These are phyloP conservation scores for Ophiorrhiza pumila DNA, from an alignment of 257 asterid species.

Conservation along the genomic window DNA sequence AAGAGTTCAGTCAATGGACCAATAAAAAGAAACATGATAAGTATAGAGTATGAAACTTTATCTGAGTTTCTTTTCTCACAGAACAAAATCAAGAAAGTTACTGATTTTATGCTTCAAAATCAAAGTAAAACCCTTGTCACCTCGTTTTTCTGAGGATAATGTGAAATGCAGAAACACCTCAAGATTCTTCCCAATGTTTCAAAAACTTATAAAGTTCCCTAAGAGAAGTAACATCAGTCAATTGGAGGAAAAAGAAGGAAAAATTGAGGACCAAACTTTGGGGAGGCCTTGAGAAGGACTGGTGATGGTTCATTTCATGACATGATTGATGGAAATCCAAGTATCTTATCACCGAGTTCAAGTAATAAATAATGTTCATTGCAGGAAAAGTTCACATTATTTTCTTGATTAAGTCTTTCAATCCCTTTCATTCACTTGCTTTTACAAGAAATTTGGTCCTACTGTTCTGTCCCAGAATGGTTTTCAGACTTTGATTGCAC, in stretches of 20 bases:
- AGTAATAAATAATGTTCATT: neutral
- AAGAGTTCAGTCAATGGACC: no score
- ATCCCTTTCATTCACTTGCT: neutral
- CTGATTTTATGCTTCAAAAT: neutral
- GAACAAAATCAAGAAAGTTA: neutral
- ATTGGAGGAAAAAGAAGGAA: neutral
- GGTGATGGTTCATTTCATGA: slow-evolving; percentile 7
- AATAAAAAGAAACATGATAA: no score
- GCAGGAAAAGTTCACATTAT: neutral
- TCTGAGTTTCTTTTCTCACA: neutral
- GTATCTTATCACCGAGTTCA: neutral
- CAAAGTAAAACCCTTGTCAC: neutral
- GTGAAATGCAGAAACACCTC: neutral
- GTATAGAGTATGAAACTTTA: no score
- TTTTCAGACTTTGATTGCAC: neutral
- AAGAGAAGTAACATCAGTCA: neutral
- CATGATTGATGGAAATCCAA: neutral
- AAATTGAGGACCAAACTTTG: neutral
- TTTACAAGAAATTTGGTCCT: neutral
- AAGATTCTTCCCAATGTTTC: neutral
- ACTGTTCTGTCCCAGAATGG: slow-evolving; percentile 1
- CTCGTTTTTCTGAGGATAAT: neutral
- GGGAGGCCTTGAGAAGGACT: neutral
- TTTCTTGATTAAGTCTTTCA: neutral
- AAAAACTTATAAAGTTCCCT: neutral